Base-by-base conservation (phyloP, 2,329 filamentous ascomycete genomes). In the Colletotrichum karsti region DNA sequence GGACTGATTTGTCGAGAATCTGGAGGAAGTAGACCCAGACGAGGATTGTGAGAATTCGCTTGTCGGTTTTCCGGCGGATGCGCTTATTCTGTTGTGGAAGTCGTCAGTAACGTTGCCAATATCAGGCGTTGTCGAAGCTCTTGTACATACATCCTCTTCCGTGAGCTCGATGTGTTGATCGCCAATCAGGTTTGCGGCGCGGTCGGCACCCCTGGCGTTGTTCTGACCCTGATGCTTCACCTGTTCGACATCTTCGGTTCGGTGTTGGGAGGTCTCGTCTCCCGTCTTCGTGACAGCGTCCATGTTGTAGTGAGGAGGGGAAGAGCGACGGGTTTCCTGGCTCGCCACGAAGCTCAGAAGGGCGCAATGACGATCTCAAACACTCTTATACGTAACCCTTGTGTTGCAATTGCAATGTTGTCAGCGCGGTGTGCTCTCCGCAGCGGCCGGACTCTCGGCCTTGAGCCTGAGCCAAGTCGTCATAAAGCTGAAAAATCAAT, bases 1-100 rank as follows among this genome's bases (percentile, higher is more conserved):
- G 80, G 0, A 88, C 84, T 1, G 83, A 81, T 75, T 90, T 90
- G 77, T 90, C 87, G n/a, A 90, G 81, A 37, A 88, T 79, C 69
- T 88, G 85, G 12, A 89, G 79, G 72, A 88, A 88, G 74, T 88
- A 88, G n/a, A 88, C 84, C 86, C 86, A 88, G 53, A 86, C 74
- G 1, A 88, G 80, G 54, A 88, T 83, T 4, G 74, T 73, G 1
- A 92, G 81, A 61, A 92, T 88, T 28, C 83, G 82, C 54, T 81
- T 83, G 73, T 92, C 90, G 1, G 88, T 91, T 76, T 91, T 90
- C 44, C 82, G 83, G 26, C 85, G 82, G 69, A 91, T 90, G 9
- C 85, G 83, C 70, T 81, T 84, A 76, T 85, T 87, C 83, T 84
- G 42, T 24, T 35, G 10, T 9, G 18, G 22, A 37, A 7, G 1